Base-by-base conservation (phyloP, 2,329 filamentous ascomycete species). In the Gnomoniopsis sp. region DNA sequence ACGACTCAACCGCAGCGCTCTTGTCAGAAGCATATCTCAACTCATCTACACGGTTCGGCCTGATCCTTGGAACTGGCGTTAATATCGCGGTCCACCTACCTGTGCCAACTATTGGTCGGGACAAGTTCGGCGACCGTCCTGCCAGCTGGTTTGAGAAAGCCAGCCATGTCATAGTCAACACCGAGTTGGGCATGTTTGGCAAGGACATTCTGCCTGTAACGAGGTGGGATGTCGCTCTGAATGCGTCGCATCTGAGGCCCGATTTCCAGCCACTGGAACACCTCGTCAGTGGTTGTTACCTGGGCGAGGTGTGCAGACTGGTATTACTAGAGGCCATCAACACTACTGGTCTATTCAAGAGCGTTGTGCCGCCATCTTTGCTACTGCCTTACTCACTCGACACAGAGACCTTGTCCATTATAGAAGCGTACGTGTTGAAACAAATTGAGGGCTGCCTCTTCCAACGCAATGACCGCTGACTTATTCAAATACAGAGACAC, bases 161-260 rank as follows among this genome's bases (percentile, higher is more conserved):
- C 4, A 81, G 77, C 58, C 82, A 88, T 64, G 84, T 88, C 58
- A 82, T 88, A 60, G 79, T 88, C 64, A 88, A 88, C 69, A 88
- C 85, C 1, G 86, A 88, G 69, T 70, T 88, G 36, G 81, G 85
- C 64, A 88, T 88, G 85, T 88, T 87, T 67, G 86, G 86, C 15
- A 73, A 77, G 53, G 79, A 74, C 58, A 77, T 86, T 51, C 71
- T 88, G 26, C 84, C 85, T 7, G 65, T 82, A 56, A 88, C 85
- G 3, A 78, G 77, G 63, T 89, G 86, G 85, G 86, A 89, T 63
- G 68, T 71, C 19, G 68, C 73, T 6, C 72, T 89, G 15, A 80
- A 80, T 49, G 74, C 74, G 2, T 74, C 70, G 0, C 86, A 86
- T 62, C 75, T 80, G 14, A 74, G 76, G 54, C 85, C 85, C 0